phyloP scores from a whole-genome alignment of 1,284 basidiomycete species.

The Trichosporon asahii region DNA sequence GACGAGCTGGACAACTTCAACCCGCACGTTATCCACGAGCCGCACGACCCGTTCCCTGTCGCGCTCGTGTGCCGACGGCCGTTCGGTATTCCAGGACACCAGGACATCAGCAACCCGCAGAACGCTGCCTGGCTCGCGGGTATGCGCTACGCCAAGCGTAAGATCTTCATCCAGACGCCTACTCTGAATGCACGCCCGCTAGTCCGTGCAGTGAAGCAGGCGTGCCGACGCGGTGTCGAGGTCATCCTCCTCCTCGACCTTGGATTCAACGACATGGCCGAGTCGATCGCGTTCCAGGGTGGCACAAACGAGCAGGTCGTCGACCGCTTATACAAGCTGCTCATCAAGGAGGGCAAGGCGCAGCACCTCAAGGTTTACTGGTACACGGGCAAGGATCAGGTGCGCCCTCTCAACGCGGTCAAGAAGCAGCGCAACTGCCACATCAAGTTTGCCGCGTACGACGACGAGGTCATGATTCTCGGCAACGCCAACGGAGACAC shows the following conservation, averaged over 20 bases:
- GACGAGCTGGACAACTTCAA: conserved; percentile 55
- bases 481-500: conserved; percentile 58
- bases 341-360: conserved; percentile 57
- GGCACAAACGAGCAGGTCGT: conserved; percentile 76
- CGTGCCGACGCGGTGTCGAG: conserved; percentile 65
- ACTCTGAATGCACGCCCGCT: conserved; percentile 71
- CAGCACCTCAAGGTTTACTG: conserved; percentile 64
- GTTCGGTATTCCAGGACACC: conserved; percentile 57
- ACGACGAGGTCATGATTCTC: conserved; percentile 66
- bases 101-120: conserved; percentile 64
- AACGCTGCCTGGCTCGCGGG: conserved; percentile 73
- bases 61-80: conserved; percentile 68
- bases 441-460: conserved; percentile 70
- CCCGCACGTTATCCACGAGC: conserved; percentile 60
- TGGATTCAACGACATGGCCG: conserved; percentile 67
- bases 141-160: conserved; percentile 63
- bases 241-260: conserved; percentile 64
- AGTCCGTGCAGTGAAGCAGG: conserved; percentile 63
- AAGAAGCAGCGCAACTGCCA: conserved; percentile 74
- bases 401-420: conserved; percentile 66
- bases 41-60: conserved; percentile 66
- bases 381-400: conserved; percentile 59
- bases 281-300: conserved; percentile 67
- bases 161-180: conserved; percentile 73
- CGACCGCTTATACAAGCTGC: conserved; percentile 61